A percentile compares a stretch with the other conserved stretches of the same genome.
Evolutionary conservation across 2,329 filamentous ascomycete species (phyloP).

Genomic region (Penicillium crustosum): DNA sequence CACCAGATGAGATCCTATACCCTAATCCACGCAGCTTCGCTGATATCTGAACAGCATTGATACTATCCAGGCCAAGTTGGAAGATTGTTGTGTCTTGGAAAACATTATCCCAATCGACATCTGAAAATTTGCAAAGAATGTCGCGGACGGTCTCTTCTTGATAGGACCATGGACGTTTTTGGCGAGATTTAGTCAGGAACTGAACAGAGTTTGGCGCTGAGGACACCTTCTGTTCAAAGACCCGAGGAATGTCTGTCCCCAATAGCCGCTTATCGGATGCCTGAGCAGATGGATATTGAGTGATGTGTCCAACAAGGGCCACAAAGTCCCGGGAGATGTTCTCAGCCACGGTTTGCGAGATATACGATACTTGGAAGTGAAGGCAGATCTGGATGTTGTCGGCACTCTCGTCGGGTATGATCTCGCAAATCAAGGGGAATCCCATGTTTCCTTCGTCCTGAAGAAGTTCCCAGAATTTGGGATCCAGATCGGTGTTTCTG

Average conservation of each 20-base stretch:
- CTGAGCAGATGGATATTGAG: conserved; percentile 33
- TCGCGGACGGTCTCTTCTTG: conserved; percentile 56
- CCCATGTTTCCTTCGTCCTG: conserved; percentile 59
- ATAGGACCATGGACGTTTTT: conserved; percentile 47
- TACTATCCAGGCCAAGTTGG: conserved; percentile 86
- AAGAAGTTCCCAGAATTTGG: conserved; percentile 52
- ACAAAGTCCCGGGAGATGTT: conserved; percentile 33
- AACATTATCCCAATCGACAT: conserved; percentile 53
- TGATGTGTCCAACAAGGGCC: conserved; percentile 34
- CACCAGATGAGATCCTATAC: conserved; percentile 62
- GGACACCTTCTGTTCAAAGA: conserved; percentile 25
- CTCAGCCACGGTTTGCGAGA: conserved; percentile 24
- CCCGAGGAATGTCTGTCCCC: conserved; percentile 25
- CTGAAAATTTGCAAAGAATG: conserved; percentile 60
- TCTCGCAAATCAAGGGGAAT: conserved; percentile 73
- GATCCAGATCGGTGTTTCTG: conserved; percentile 46
- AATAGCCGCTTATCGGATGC: conserved; percentile 29
- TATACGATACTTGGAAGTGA: conserved; percentile 55
- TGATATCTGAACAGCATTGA: conserved; percentile 78
- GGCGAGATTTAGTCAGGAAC: conserved; percentile 8
- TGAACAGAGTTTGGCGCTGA: background rate
- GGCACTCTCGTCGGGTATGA: conserved; percentile 56
- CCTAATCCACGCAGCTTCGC: conserved; percentile 62
- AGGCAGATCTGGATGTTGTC: conserved; percentile 61
- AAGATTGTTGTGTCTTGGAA: conserved; percentile 70